Conservation (phyloP, 1,139 yeast species). For the Citeromyces hawaiiensis region DNA sequence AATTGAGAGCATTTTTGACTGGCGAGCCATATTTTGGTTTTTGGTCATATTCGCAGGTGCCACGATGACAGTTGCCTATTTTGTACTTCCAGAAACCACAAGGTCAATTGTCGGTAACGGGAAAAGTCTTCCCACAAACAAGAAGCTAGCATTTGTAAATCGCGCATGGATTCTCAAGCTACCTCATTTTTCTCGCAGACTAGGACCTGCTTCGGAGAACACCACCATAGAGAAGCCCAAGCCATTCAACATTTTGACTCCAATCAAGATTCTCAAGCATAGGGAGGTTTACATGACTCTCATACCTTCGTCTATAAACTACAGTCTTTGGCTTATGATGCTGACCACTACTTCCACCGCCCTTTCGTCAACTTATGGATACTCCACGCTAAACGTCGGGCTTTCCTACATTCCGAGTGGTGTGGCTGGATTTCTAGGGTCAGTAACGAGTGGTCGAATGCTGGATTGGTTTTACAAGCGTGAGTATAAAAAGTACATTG, state of each 20-base stretch:
- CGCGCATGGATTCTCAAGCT: constrained; percentile 1
- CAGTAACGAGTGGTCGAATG: constrained; percentile 27
- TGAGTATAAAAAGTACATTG: constrained; percentile 3
- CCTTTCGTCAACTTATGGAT: constrained; percentile 29
- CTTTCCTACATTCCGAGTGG: constrained; percentile 43
- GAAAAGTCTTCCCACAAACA: constrained; percentile 28
- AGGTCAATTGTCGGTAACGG: constrained; percentile 60
- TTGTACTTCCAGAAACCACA: constrained; percentile 59
- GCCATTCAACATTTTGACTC: constrained; percentile 23
- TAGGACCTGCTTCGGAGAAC: constrained; percentile 4
- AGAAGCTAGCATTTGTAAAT: not conserved
- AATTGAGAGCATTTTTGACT: constrained; percentile 39
- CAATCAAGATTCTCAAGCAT: constrained; percentile 25
- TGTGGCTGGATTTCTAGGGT: constrained; percentile 31
- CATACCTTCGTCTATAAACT: constrained; percentile 40
- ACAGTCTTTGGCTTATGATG: constrained; percentile 48
- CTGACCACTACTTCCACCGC: constrained; percentile 43
- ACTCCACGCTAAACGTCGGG: constrained; percentile 39
- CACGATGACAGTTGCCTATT: constrained; percentile 20
- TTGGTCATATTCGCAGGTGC: constrained; percentile 45
- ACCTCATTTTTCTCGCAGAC: constrained; percentile 9
- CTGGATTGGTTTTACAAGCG: constrained; percentile 28
- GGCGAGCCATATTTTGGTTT: constrained; percentile 74
- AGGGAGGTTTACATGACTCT: constrained; percentile 12
- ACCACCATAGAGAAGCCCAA: constrained; percentile 5